phyloP scores from a whole-genome alignment of 192 early-diverging fungal species.

The Lobosporangium transversale region DNA sequence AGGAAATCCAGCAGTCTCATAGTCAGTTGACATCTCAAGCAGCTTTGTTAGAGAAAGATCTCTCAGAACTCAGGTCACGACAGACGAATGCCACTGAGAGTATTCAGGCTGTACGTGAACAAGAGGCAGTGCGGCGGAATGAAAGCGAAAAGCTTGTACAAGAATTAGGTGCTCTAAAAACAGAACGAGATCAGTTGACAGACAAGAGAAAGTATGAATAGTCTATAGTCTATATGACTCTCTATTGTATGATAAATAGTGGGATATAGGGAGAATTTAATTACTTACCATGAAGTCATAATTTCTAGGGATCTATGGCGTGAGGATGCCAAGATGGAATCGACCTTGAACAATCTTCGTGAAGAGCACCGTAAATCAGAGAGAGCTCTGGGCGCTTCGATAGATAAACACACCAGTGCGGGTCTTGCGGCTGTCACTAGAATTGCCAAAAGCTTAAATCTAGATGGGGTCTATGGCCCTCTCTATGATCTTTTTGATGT shows the following conservation, averaged over 20 bases:
- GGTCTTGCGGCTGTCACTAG: slow-evolving; percentile 78
- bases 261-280: too few species aligned
- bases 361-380: slow-evolving; percentile 83
- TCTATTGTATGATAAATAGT: too few species aligned
- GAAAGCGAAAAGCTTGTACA: slow-evolving; percentile 12
- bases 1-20: slow-evolving; percentile 65
- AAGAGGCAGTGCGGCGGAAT: slow-evolving; percentile 12
- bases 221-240: not conserved
- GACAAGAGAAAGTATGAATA: slow-evolving; percentile 75
- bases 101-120: slow-evolving; percentile 19
- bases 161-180: slow-evolving; percentile 32
- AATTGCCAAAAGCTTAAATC: slow-evolving; percentile 72
- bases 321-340: slow-evolving; percentile 80
- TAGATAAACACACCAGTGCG: slow-evolving; percentile 85
- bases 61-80: slow-evolving; percentile 30
- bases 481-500: slow-evolving; percentile 93
- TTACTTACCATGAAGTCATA: too few species aligned
- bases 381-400: slow-evolving; percentile 73
- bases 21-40: slow-evolving; percentile 65
- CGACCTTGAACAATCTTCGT: slow-evolving; percentile 70
- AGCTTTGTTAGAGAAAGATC: slow-evolving; percentile 49
- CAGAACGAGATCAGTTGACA: slow-evolving; percentile 65
- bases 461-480: slow-evolving; percentile 87
- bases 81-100: slow-evolving; percentile 34
- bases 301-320: slow-evolving; percentile 88